A percentile compares a stretch with the other conserved stretches of the same genome.
phyloP scores from a whole-genome alignment of 2,329 filamentous ascomycete species.

The Emericellopsis atlantica region DNA sequence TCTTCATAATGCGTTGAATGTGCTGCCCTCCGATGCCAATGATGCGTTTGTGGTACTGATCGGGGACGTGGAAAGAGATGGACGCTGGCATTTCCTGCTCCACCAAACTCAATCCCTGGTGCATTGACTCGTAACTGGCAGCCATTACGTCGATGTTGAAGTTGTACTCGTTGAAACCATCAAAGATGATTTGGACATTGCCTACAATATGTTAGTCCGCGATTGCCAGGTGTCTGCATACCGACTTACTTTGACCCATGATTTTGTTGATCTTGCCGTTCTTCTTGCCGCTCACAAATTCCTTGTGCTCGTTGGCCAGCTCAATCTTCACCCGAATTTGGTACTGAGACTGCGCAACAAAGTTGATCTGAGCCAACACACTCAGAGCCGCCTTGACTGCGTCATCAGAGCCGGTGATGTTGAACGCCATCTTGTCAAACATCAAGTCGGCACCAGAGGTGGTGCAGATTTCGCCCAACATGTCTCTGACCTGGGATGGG shows the following conservation, averaged over 20 bases:
- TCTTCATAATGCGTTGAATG: conserved; percentile 99
- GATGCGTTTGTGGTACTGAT: conserved; percentile 98
- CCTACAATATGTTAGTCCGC: conserved; percentile 26
- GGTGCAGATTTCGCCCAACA: conserved; percentile 90
- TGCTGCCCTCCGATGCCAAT: conserved; percentile 97
- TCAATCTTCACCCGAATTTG: conserved; percentile 97
- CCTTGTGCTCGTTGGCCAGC: conserved; percentile 97
- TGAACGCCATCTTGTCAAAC: conserved; percentile 89
- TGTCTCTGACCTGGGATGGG: conserved; percentile 68
- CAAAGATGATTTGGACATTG: conserved; percentile 98
- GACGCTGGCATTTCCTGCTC: conserved; percentile 99
- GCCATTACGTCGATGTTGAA: conserved; percentile 98
- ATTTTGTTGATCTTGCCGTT: conserved; percentile 99
- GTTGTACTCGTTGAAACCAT: conserved; percentile 99
- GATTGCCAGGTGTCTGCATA: neutral
- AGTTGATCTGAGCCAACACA: conserved; percentile 84
- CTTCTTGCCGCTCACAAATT: conserved; percentile 98
- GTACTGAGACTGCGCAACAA: conserved; percentile 76
- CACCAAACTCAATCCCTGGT: conserved; percentile 81
- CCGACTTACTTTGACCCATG: conserved; percentile 74
- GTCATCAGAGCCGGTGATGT: conserved; percentile 90
- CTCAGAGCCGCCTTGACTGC: conserved; percentile 90
- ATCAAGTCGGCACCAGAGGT: conserved; percentile 91
- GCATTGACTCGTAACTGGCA: conserved; percentile 84
- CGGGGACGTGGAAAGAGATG: conserved; percentile 97